A percentile compares a stretch with the other conserved stretches of the same genome.
These are phyloP conservation scores for Penicillium egyptiacum DNA, from an alignment of 495 filamentous ascomycete species.

Conservation along the genomic window DNA sequence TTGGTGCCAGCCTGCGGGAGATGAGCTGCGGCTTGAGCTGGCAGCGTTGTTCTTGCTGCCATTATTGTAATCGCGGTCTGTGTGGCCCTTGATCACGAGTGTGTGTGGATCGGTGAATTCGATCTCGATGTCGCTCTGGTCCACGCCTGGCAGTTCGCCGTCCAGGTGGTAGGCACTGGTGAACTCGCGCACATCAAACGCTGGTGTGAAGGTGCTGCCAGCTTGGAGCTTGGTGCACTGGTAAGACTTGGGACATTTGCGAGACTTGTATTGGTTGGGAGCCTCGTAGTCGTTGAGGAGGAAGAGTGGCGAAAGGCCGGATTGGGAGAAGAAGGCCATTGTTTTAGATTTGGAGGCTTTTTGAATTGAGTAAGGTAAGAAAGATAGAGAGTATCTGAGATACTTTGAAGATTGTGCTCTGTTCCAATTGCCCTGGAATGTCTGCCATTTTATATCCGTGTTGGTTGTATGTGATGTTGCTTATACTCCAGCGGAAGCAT, in stretches of 20 bases:
- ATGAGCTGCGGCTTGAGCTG: constrained; percentile 4
- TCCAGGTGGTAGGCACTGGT: constrained; percentile 72
- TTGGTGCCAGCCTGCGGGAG: constrained; percentile 32
- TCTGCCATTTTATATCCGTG: constrained; percentile 8
- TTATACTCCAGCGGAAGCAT: constrained; percentile 20
- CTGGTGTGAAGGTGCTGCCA: constrained; percentile 59
- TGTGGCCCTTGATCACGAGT: constrained; percentile 68
- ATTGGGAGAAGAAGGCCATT: constrained; percentile 67
- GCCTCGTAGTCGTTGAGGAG: constrained; percentile 74
- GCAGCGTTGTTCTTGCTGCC: constrained; percentile 11
- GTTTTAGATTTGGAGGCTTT: constrained; percentile 23
- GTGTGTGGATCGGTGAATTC: constrained; percentile 83
- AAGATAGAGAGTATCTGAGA: constrained; percentile 2
- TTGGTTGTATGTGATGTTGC: background rate
- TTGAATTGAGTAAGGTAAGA: background rate
- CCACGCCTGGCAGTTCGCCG: constrained; percentile 83
- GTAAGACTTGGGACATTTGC: constrained; percentile 1
- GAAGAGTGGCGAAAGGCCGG: constrained; percentile 67
- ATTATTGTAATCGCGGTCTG: constrained; percentile 55
- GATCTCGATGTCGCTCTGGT: constrained; percentile 73
- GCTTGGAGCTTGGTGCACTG: constrained; percentile 17
- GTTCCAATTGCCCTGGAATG: background rate
- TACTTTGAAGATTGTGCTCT: background rate
- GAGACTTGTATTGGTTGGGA: constrained; percentile 32
- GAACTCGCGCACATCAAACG: constrained; percentile 79